Percentiles rank a stretch among this genome's conserved stretches.
Evolutionary conservation across 2,329 filamentous ascomycete genomes (phyloP).

Genomic region (Blumeria hordei): DNA sequence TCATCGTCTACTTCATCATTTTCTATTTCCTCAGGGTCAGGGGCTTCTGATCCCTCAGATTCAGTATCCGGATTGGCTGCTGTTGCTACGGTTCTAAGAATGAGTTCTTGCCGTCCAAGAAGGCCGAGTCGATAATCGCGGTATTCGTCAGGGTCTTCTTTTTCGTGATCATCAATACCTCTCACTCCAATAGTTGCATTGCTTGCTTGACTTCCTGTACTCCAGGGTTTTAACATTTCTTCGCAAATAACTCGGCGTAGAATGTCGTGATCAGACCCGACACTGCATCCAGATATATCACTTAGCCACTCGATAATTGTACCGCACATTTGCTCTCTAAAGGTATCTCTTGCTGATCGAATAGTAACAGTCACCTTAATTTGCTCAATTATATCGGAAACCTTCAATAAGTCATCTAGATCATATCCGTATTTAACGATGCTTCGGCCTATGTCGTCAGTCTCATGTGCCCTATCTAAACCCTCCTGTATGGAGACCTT

Average conservation of each 20-base stretch:
- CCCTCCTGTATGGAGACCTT: conserved; percentile 46
- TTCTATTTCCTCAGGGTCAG: conserved; percentile 4
- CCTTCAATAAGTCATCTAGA: conserved; percentile 45
- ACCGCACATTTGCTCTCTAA: conserved; percentile 96
- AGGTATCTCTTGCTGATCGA: conserved; percentile 77
- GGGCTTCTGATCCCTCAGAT: conserved; percentile 8
- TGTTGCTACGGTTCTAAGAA: conserved; percentile 4
- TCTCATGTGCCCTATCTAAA: conserved; percentile 56
- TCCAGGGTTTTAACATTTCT: conserved; percentile 73
- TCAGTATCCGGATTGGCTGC: conserved; percentile 7
- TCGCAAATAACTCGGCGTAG: conserved; percentile 69
- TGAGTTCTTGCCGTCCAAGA: conserved; percentile 6
- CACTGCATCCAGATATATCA: conserved; percentile 74
- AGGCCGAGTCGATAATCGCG: conserved; percentile 7
- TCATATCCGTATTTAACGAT: conserved; percentile 56
- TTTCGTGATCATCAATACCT: conserved; percentile 62
- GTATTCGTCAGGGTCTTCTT: conserved; percentile 24
- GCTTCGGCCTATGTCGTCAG: conserved; percentile 68
- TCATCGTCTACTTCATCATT: conserved; percentile 26
- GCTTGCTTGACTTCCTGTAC: conserved; percentile 56
- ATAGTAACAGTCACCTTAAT: conserved; percentile 94
- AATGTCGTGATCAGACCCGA: conserved; percentile 57
- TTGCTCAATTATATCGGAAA: conserved; percentile 72
- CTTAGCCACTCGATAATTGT: conserved; percentile 89
- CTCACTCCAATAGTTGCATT: conserved; percentile 56